A percentile compares a stretch with the other conserved stretches of the same genome.
Evolutionary conservation across 2,329 filamentous ascomycete genomes (phyloP).

Genomic region (Coniochaeta hoffmannii): DNA sequence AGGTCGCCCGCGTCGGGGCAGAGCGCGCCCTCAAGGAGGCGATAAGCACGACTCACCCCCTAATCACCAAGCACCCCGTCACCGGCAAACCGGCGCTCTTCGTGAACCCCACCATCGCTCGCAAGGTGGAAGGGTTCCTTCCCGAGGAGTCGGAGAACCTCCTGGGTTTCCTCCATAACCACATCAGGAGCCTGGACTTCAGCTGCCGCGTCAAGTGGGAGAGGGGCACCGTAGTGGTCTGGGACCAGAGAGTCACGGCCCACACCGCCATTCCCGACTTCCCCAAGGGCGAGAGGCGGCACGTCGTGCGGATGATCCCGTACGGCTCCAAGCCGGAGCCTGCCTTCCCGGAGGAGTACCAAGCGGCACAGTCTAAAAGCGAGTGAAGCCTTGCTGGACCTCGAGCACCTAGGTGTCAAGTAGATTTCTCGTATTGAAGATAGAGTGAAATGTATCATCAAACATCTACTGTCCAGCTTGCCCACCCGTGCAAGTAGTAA

Average conservation of each 20-base stretch:
- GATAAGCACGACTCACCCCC: slow-evolving; percentile 63
- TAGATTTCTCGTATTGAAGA: too few species aligned
- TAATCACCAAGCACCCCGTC: slow-evolving; percentile 75
- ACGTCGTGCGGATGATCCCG: slow-evolving; percentile 74
- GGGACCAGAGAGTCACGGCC: slow-evolving; percentile 76
- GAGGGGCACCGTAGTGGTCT: slow-evolving; percentile 70
- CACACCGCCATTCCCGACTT: slow-evolving; percentile 79
- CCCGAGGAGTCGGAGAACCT: slow-evolving; percentile 77
- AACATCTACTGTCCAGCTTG: too few species aligned
- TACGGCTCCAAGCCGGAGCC: slow-evolving; percentile 43
- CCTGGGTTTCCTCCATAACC: slow-evolving; percentile 70
- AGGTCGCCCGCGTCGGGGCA: slow-evolving; percentile 57
- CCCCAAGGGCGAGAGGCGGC: slow-evolving; percentile 68
- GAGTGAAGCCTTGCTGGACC: too few species aligned
- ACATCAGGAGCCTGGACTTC: slow-evolving; percentile 65
- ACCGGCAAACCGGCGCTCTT: slow-evolving; percentile 81
- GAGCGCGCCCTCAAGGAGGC: slow-evolving; percentile 72
- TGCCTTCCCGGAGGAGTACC: slow-evolving; percentile 11
- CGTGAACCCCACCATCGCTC: slow-evolving; percentile 67
- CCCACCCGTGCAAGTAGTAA: too few species aligned
- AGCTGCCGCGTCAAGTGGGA: slow-evolving; percentile 72
- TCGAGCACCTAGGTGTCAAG: too few species aligned
- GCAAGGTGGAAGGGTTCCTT: slow-evolving; percentile 74
- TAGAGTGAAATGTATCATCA: too few species aligned
- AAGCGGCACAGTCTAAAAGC: too few species aligned